Evolutionary conservation across 2,329 filamentous ascomycete species (phyloP).

Genomic region (Ceratocystis destructans): DNA sequence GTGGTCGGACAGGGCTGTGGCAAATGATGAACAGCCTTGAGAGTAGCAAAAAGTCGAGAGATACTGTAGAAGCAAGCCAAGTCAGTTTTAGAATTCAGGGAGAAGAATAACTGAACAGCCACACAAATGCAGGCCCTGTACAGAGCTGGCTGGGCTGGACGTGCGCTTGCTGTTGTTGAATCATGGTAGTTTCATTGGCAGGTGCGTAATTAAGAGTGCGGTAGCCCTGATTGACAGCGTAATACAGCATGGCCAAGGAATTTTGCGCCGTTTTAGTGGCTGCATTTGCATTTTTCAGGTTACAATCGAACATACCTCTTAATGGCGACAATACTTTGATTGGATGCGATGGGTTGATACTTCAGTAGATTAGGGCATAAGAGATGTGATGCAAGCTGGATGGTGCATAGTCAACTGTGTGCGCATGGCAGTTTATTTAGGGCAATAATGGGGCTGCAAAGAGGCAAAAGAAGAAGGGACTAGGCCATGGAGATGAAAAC

Average conservation of each 20-base stretch:
- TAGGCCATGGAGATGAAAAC: neutral
- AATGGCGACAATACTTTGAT: neutral
- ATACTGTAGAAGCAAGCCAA: neutral
- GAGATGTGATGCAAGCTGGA: neutral
- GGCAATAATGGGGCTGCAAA: neutral
- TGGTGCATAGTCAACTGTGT: neutral
- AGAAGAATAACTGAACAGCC: neutral
- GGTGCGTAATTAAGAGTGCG: neutral
- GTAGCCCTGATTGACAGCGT: neutral
- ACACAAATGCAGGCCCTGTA: neutral
- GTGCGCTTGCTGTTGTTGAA: neutral
- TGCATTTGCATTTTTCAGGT: neutral
- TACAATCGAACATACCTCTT: neutral
- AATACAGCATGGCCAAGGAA: neutral
- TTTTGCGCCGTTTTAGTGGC: neutral
- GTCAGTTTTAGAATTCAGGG: neutral
- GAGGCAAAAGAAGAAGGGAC: slow-evolving; percentile 6
- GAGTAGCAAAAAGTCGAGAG: neutral
- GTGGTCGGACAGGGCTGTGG: neutral
- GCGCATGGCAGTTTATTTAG: neutral
- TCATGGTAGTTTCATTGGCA: neutral
- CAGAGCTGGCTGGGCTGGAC: neutral
- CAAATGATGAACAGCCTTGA: neutral
- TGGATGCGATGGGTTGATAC: too few relatives aligned
- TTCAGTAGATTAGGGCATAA: neutral